Base-by-base conservation (phyloP, 2,329 filamentous ascomycete species). In the Colletotrichum shisoi region DNA sequence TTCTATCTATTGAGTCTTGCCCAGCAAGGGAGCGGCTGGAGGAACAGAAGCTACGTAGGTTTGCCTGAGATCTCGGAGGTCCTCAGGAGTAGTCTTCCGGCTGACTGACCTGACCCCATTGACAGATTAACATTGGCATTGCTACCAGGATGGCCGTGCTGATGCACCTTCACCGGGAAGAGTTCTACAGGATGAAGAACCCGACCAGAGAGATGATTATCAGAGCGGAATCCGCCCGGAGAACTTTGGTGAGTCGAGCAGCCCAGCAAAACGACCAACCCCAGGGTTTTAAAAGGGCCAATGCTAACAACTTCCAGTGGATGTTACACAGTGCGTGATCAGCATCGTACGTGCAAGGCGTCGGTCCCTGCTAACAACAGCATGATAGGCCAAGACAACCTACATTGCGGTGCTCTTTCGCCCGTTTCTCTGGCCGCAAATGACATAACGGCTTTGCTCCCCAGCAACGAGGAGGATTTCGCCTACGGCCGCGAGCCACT, bases 1-100 rank as follows among this genome's bases (percentile, higher is more conserved):
- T 87, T 87, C 67, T 87, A 87, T 69, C 75, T 88, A 3, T 76
- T 88, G 17, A 86, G 84, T 71, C 83, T 88, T 62, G 84, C 85
- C 4, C 85, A 88, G 70, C 85, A 87, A 71, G 84, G 84, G 15
- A 85, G 82, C 59, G 85, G 83, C 0, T 76, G 83, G 69, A 82
- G 80, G 46, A 84, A 85, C 57, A 79, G 78, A 60, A 87, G 85
- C 73, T 85, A 84, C 70, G 84, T 86, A 73, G 72, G 84, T 77
- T 15, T 27, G 24, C 13, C 8, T 19, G 31, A 13, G 6, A 19
- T 3, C 4, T 3, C 4, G 3, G 1, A 13, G 4, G 2, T 42
- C 5, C 8, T 27, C 6, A 42, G 27, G 63, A 69, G 48, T 69
- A 5, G 24, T 27, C 24, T 27, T 27, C 46, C 37, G 19, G 37